Base-by-base conservation (phyloP, 805 yeast genomes). In the Nakazawaea wyomingensis region DNA sequence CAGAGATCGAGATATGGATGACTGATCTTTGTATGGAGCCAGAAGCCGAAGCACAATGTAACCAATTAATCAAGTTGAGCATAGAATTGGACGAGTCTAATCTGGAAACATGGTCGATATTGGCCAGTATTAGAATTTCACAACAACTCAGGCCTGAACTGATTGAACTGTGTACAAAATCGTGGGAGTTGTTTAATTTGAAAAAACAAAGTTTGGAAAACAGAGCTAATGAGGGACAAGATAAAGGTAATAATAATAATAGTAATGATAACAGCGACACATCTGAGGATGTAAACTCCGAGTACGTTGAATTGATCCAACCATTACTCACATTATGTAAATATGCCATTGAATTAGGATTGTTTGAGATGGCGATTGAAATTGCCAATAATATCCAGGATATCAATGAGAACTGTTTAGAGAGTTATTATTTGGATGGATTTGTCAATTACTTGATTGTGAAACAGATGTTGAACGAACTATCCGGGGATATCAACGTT, bases 1-100 rank as follows among this genome's bases (percentile, higher is more conserved):
- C 96, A 5, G 74, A 83, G 66, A 85, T 93, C 55, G 99, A 91
- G 62, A 84, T 87, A 45, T 90, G 96, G 96, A 87, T 89, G 97
- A 91, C 98, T 1, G 97, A 91, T 66, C 68, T 90, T 50, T 90
- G 98, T 67, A 88, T 90, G 96, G 95, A 87, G 54, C 79, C 79
- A 3, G 80, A 82, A 51, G 98, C 98, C 2, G 98, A 93, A 62
- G 18, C 60, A 7, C 73, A 78, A 59, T 93, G 98, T 64, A 85
- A 89, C 53, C 70, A 70, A 43, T 69, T 86, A 50, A 82, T 90
- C 43, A 62, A 74, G 9, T 76, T 74, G 51, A 79, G 95, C 1
- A 62, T 87, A 54, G 63, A 74, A 41, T 61, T 85, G 27, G 84
- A 82, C 49, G 30, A 48, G 3, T 67, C 68, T 18, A 80, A 85